Percentiles rank a stretch among this genome's conserved stretches.
These are phyloP conservation scores for Wickerhamia fluorescens DNA, from an alignment of 805 yeast genomes.

Conservation along the genomic window DNA sequence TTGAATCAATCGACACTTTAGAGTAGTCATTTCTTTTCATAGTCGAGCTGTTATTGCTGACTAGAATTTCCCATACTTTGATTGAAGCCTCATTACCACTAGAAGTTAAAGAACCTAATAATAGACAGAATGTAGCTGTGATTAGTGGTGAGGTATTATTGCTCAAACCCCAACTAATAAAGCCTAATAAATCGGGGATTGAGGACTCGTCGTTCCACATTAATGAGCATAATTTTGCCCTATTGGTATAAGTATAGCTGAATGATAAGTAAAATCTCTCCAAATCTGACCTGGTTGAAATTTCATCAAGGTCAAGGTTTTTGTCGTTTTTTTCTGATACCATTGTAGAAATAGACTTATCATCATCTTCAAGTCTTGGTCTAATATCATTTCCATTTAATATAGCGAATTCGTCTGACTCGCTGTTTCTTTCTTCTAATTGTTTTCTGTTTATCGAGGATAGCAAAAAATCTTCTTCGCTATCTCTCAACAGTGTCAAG, in stretches of 20 bases:
- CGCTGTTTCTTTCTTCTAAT: no score
- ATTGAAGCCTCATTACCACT: constrained; percentile 47
- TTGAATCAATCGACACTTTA: constrained; percentile 49
- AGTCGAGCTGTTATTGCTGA: constrained; percentile 17
- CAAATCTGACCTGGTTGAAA: constrained; percentile 71
- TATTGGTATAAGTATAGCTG: constrained; percentile 56
- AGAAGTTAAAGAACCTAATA: constrained; percentile 67
- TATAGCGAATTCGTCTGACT: no score
- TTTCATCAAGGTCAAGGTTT: constrained; percentile 47
- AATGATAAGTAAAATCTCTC: constrained; percentile 80
- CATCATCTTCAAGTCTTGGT: constrained; percentile 2
- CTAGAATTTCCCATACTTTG: constrained; percentile 33
- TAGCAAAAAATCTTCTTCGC: constrained; percentile 64
- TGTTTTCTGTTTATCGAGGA: constrained; percentile 33
- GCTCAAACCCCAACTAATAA: constrained; percentile 81
- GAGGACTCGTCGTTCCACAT: constrained; percentile 50
- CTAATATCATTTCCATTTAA: constrained; percentile 1
- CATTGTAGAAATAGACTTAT: constrained; percentile 5
- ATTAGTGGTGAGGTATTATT: constrained; percentile 71
- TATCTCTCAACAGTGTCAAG: constrained; percentile 59
- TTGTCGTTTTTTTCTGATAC: constrained; percentile 5
- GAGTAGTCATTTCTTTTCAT: constrained; percentile 32
- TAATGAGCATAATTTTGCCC: constrained; percentile 48
- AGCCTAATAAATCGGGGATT: constrained; percentile 60
- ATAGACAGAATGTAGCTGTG: constrained; percentile 72